phyloP scores from a whole-genome alignment of 805 yeast species.

The Starmerella bombicola region DNA sequence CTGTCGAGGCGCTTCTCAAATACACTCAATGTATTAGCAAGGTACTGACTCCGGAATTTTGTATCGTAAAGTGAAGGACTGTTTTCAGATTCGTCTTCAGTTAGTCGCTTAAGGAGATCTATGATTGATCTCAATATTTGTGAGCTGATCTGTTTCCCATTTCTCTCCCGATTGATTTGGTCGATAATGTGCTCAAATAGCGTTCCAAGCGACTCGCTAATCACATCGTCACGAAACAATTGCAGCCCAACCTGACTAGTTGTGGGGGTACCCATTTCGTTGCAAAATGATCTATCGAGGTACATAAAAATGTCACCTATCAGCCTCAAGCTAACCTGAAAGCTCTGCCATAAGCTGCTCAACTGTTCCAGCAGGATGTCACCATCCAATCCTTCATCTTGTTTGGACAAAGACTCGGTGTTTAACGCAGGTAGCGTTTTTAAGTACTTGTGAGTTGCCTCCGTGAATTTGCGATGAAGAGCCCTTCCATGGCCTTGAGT shows the following conservation, averaged over 20 bases:
- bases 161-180: conserved; percentile 14
- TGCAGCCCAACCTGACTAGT: conserved; percentile 17
- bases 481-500: conserved; percentile 21
- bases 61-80: conserved; percentile 16
- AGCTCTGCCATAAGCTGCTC: conserved; percentile 16
- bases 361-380: conserved; percentile 4
- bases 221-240: conserved; percentile 17
- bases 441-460: conserved; percentile 11
- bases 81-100: conserved; percentile 9
- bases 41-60: conserved; percentile 9
- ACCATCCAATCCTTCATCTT: not conserved
- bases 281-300: conserved; percentile 20
- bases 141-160: conserved; percentile 11
- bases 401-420: not conserved
- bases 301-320: conserved; percentile 23
- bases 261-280: conserved; percentile 10
- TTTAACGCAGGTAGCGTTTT: conserved; percentile 2
- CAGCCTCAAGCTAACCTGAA: conserved; percentile 10
- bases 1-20: not conserved
- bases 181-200: conserved; percentile 5
- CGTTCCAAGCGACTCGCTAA: conserved; percentile 2
- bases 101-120: conserved; percentile 15
- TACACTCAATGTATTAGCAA: not conserved
- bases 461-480: conserved; percentile 15
- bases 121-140: conserved; percentile 7